phyloP scores from a whole-genome alignment of 495 filamentous ascomycete genomes.

The Aspergillus ellipticus region DNA sequence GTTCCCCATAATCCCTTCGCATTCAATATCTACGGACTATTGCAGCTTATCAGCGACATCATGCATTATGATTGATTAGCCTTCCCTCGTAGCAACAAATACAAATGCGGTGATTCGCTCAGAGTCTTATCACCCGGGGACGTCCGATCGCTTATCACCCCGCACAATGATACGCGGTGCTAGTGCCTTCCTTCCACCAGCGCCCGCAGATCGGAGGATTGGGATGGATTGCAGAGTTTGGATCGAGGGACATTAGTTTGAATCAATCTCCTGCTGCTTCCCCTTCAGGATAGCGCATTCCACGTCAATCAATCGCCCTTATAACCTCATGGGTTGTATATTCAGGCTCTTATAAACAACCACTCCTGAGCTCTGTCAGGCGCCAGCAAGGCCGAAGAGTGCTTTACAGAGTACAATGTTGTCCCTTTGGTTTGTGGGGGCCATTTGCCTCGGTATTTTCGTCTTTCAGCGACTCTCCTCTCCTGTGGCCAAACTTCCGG shows the following conservation, averaged over 20 bases:
- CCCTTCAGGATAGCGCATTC: conserved; percentile 2
- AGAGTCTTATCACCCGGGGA: not conserved
- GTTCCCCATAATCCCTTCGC: too few species aligned
- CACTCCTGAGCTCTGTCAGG: not conserved
- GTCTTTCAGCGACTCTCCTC: conserved; percentile 7
- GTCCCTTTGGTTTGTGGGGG: conserved; percentile 17
- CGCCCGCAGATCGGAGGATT: not conserved
- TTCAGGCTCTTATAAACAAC: not conserved
- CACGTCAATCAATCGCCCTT: not conserved
- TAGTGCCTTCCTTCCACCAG: not conserved
- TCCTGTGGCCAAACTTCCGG: conserved; percentile 38
- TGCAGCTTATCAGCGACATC: too few species aligned
- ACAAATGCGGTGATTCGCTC: too few species aligned
- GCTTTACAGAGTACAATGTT: conserved; percentile 19
- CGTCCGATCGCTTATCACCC: not conserved
- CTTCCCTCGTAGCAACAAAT: too few species aligned
- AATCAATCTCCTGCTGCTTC: conserved; percentile 7
- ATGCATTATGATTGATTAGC: too few species aligned
- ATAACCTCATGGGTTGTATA: not conserved
- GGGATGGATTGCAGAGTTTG: not conserved
- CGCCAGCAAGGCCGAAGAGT: not conserved
- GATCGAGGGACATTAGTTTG: not conserved
- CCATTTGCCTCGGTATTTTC: conserved; percentile 12
- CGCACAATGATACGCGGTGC: not conserved
- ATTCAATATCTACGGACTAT: too few species aligned